Percentiles rank a stretch among this genome's conserved stretches.
These are phyloP conservation scores for Candida neerlandica DNA, from an alignment of 1,139 yeast genomes.

Conservation along the genomic window DNA sequence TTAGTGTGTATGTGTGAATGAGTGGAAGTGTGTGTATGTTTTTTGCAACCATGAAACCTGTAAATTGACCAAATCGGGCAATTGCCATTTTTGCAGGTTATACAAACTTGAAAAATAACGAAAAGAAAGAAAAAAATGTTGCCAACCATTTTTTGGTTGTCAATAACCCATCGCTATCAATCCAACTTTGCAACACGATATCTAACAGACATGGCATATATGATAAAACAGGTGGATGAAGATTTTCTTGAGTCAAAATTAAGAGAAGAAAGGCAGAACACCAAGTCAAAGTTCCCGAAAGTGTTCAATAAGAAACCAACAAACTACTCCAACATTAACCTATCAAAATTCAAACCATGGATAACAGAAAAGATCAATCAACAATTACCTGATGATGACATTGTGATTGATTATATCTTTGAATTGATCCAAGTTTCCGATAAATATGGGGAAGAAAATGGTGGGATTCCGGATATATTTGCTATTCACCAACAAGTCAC, in stretches of 20 bases:
- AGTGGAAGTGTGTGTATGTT: neutral
- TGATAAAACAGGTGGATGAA: slow-evolving; percentile 4
- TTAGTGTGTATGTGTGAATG: neutral
- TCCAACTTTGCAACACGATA: neutral
- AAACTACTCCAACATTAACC: slow-evolving; percentile 30
- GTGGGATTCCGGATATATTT: slow-evolving; percentile 33
- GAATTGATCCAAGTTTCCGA: slow-evolving; percentile 32
- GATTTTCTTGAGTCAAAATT: slow-evolving; percentile 1
- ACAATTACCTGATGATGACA: slow-evolving; percentile 50
- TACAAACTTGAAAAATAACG: neutral
- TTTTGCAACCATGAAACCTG: slow-evolving; percentile 8
- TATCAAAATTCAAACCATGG: slow-evolving; percentile 38
- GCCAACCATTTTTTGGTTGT: neutral
- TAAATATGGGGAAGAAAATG: slow-evolving; percentile 9
- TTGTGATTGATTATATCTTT: slow-evolving; percentile 42
- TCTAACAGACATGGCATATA: slow-evolving; percentile 4
- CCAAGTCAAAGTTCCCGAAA: slow-evolving; percentile 1
- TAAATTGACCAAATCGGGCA: neutral
- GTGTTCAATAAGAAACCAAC: slow-evolving; percentile 21
- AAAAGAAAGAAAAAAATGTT: neutral
- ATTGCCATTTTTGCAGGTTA: slow-evolving; percentile 1
- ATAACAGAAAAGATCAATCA: slow-evolving; percentile 29
- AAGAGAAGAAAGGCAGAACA: neutral
- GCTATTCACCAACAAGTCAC: slow-evolving; percentile 38
- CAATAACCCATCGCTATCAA: neutral